Base-by-base conservation (phyloP, 2,329 filamentous ascomycete species). In the Exserohilum turcica region DNA sequence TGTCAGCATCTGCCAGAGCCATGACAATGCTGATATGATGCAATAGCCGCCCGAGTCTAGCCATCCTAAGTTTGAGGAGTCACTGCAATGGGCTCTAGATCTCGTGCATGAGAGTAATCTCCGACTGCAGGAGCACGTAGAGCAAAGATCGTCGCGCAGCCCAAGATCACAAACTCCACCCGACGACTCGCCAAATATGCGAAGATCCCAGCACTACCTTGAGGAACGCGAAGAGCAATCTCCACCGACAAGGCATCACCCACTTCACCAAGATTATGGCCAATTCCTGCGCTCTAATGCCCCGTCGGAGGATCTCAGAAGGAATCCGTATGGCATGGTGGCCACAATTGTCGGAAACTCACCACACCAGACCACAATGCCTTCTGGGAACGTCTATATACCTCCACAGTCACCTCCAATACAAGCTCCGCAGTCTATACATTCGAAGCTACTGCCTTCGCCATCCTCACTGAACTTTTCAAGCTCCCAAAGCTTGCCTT, bases 341-440 rank as follows among this genome's bases (percentile, higher is more conserved):
- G 52, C 54, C 24, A 54, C 48, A 12, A 45, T 59, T 8, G 51
- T 59, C 15, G 45, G 46, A 1, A 59, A 56, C 37, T 68, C 66
- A 21, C 64, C 66, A 12, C 64, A 66, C 21, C 56, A 61, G 24
- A 61, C 57, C 8, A 46, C 55, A 16, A 77, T 76, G 61, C 83
- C 83, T 21, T 82, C 81, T 5, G 72, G 73, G 50, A 77, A 76
- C 12, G 73, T 73, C 13, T 76, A 64, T 37, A 54, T 63, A 52
- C 60, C 56, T 39, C 60, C 62, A 6, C 66, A 66, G 32, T 70
- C 67, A 4, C 66, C 67, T 3, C 66, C 69, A 13, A 54, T 67
- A 58, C 65, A 68, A 19, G 60, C 61, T 24, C 55, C 64, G 32
- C 67, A 70, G 40, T 43, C 60, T 8, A 57, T 57, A 6, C 57